Evolutionary conservation across 1,139 yeast genomes (phyloP).

Genomic region (Kurtzmaniella quercitrusa): DNA sequence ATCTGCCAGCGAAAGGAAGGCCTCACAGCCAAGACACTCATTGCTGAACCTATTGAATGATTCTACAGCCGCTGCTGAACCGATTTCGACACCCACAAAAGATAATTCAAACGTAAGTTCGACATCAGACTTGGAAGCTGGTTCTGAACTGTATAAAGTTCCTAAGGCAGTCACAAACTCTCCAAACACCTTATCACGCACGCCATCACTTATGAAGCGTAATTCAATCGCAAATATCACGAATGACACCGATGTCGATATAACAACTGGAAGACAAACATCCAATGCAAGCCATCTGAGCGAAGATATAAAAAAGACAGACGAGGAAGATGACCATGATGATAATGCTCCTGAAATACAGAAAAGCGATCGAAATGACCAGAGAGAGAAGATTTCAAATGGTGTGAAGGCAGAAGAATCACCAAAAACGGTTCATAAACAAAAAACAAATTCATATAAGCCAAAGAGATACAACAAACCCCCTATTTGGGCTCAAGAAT

Average conservation of each 20-base stretch:
- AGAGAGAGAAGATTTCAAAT: background rate
- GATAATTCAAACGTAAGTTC: background rate
- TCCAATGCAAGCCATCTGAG: constrained; percentile 16
- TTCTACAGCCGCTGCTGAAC: constrained; percentile 9
- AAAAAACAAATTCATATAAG: constrained; percentile 24
- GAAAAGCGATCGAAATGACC: too few relatives aligned
- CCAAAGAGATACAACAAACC: constrained; percentile 64
- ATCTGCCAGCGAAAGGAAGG: background rate
- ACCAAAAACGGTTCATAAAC: background rate
- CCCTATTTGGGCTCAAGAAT: constrained; percentile 83
- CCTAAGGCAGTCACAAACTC: constrained; percentile 3
- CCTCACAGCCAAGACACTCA: constrained; percentile 22
- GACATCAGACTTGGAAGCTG: background rate
- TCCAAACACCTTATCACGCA: constrained; percentile 1
- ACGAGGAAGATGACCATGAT: background rate
- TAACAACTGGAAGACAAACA: constrained; percentile 30
- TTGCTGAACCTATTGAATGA: constrained; percentile 28
- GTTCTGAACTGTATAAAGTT: background rate
- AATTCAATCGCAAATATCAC: constrained; percentile 46
- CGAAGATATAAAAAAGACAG: background rate
- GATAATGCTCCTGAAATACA: background rate
- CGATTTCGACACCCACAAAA: background rate
- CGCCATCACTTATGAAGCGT: constrained; percentile 18
- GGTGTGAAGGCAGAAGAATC: background rate
- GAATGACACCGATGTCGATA: constrained; percentile 42